These are phyloP conservation scores for Taxawa tesnikishii DNA, from an alignment of 2,329 filamentous ascomycete genomes.

Conservation along the genomic window DNA sequence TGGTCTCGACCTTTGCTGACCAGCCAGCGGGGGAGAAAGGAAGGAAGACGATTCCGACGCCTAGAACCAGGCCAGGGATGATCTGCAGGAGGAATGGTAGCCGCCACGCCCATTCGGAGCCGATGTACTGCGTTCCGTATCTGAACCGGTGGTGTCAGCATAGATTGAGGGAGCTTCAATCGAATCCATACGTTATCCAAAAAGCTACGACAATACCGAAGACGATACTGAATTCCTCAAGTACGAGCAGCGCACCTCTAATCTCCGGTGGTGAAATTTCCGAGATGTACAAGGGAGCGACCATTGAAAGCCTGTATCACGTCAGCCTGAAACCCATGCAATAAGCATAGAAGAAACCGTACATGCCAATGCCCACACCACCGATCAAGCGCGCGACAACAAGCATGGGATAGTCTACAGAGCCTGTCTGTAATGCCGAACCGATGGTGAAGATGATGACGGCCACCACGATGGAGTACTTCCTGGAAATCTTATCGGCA, in stretches of 20 bases:
- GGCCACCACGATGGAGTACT: constrained; percentile 39
- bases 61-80: constrained; percentile 18
- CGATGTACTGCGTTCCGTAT: constrained; percentile 28
- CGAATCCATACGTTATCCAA: constrained; percentile 45
- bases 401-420: constrained; percentile 39
- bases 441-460: constrained; percentile 40
- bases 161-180: no score
- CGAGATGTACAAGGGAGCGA: constrained; percentile 35
- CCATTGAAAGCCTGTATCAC: constrained; percentile 22
- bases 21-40: constrained; percentile 24
- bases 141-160: no score
- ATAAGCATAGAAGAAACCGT: constrained; percentile 1
- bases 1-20: constrained; percentile 17
- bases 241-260: constrained; percentile 31
- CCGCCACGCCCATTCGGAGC: constrained; percentile 33
- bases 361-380: constrained; percentile 40
- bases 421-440: constrained; percentile 38
- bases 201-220: constrained; percentile 38
- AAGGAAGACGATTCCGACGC: constrained; percentile 18
- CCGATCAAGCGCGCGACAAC: constrained; percentile 37
- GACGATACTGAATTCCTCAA: constrained; percentile 35
- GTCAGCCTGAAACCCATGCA: not conserved
- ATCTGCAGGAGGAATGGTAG: constrained; percentile 38
- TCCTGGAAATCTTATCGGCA: constrained; percentile 39
- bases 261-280: constrained; percentile 25